Conservation (phyloP, 2,329 filamentous ascomycete species). For the Diaporthe batatas region DNA sequence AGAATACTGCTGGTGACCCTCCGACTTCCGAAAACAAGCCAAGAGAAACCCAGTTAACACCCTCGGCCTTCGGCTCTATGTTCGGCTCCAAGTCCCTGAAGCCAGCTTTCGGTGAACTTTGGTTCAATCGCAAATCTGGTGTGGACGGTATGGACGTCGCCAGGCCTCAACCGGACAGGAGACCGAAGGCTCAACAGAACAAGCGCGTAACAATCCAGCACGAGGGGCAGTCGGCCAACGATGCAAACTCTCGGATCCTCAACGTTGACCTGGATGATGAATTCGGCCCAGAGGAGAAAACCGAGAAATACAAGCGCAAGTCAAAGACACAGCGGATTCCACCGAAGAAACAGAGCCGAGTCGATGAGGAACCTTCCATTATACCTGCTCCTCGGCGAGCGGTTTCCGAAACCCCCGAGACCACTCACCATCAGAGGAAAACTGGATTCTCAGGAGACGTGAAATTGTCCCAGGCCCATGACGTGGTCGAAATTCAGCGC, state of each 20-base stretch:
- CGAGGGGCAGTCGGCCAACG: background rate
- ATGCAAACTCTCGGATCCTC: background rate
- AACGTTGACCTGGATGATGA: constrained; percentile 6
- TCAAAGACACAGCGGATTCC: too few species aligned
- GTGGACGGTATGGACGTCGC: too few species aligned
- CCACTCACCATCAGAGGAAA: background rate
- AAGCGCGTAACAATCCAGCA: background rate
- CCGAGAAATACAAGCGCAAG: background rate
- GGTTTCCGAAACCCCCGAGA: background rate
- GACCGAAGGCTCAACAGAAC: background rate
- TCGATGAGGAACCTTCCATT: background rate
- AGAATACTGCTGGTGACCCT: background rate
- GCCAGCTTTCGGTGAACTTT: background rate
- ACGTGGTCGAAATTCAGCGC: background rate
- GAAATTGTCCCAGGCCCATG: background rate
- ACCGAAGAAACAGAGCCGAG: background rate
- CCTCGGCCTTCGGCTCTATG: background rate
- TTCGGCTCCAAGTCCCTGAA: background rate
- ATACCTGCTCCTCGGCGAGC: background rate
- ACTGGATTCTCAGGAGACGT: background rate
- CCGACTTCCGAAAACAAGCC: background rate
- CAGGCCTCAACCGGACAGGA: background rate
- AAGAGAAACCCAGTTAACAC: background rate
- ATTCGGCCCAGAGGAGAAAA: background rate
- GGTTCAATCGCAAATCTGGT: background rate